phyloP scores from a whole-genome alignment of 257 asterid species.

The Ligustrum vulgare region DNA sequence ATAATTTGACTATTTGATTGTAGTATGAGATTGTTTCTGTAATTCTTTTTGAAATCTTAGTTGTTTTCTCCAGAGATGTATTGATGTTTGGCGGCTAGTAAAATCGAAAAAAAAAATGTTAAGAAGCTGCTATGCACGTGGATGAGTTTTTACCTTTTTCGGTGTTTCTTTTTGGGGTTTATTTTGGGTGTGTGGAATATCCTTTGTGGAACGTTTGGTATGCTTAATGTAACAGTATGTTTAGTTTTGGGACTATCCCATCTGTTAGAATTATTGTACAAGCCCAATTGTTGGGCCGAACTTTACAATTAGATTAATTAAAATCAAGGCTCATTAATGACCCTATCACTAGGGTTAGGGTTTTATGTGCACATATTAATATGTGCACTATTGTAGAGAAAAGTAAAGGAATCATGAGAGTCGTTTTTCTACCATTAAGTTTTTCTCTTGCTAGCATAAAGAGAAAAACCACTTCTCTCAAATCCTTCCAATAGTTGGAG shows the following conservation, averaged over 20 bases:
- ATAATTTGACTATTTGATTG: conserved; percentile 40
- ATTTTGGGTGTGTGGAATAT: conserved; percentile 48
- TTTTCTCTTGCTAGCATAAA: too few species aligned
- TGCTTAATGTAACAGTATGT: conserved; percentile 55
- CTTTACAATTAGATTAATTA: too few species aligned
- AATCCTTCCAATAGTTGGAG: too few species aligned
- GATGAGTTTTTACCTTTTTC: conserved; percentile 24
- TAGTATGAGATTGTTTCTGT: conserved; percentile 20
- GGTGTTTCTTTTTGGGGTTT: conserved; percentile 26
- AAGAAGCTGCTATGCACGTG: conserved; percentile 7
- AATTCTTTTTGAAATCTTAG: conserved; percentile 13
- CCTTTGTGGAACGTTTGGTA: conserved; percentile 43
- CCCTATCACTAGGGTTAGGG: too few species aligned
- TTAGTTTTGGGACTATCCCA: conserved; percentile 27
- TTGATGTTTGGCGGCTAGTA: not conserved
- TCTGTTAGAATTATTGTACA: too few species aligned
- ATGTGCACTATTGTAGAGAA: too few species aligned
- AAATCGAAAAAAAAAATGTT: not conserved
- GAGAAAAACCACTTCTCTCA: too few species aligned
- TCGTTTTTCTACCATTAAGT: too few species aligned
- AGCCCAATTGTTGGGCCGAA: too few species aligned
- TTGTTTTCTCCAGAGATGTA: not conserved
- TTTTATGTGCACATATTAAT: too few species aligned
- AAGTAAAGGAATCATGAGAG: too few species aligned
- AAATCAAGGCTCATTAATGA: too few species aligned